Base-by-base conservation (phyloP, 2,329 filamentous ascomycete species). In the Aspergillus eucalypticola region DNA sequence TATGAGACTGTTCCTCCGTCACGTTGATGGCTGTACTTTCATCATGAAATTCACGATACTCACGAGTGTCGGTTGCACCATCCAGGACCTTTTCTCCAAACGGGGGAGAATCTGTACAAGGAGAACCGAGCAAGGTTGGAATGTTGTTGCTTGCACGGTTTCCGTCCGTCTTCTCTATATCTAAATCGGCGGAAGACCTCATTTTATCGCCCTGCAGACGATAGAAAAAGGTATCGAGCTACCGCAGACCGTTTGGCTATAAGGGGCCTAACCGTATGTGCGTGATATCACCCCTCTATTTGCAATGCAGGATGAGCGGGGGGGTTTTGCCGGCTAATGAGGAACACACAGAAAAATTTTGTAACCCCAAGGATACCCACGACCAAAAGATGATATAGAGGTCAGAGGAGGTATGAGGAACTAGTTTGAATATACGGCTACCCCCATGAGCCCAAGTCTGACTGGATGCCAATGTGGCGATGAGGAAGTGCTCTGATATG, bases 141-240 rank as follows among this genome's bases (percentile, higher is more conserved):
- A 50, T 15, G 38, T 42, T 23, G 8, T 54, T 54, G 15, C 5
- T 25, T 19, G 5, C n/a, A 27, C 17, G 11, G 39, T 10, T 17
- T 56, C 59, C 59, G 60, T 64, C 55, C 35, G 58, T 52, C 19
- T 50, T 55, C 42, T 61, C 64, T 50, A 56, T 60, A 50, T 57
- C 59, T 35, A 63, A 54, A 58, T 55, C 61, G 55, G 48, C 66
- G 53, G 56, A 53, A 49, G 60, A 49, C 44, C 60, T 59, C 49
- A 62, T 38, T 54, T 66, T 52, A 63, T 68, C 51, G 64, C 62
- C 70, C 71, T 73, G 59, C 62, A 25, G 52, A 44, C 54, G 56
- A 50, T 56, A 53, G 21, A 15, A 35, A 35, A 11, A 48, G 38
- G 58, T 21, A 27, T 39, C 44, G 44, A 54, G 54, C 58, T 32